Evolutionary conservation across 2,329 filamentous ascomycete genomes (phyloP), one percentile per base, ranked within the genome.

Genomic region (Cladorrhinum sp.): DNA sequence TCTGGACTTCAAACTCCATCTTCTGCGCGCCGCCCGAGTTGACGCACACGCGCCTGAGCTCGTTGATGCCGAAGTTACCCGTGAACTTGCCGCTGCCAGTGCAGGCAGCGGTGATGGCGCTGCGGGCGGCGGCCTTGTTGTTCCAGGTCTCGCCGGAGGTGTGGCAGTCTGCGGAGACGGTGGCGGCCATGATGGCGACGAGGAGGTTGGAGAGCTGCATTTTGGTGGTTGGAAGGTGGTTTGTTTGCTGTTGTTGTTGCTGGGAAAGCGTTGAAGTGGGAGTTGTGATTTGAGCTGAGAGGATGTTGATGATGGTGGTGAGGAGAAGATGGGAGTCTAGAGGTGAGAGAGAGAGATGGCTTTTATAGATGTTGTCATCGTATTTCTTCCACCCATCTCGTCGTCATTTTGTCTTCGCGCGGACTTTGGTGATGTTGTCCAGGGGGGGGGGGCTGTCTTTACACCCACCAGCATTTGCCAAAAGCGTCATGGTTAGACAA

Each of bases 151-250:
- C 50, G 50, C 50, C 50, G 9, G 50, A 52, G 16, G 7, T 29
- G 50, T 52, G 50, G 50, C 50, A 52, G 25, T 4, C 22, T 13
- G 50, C 50, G 12, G 50, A 52, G 25, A 20, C 25, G 50, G 50
- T 36, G 50, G 50, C 50, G 50, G 50, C 50, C 50, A 52, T 52
- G 27, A 52, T 22, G 50, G 50, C 50, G 50, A 52, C 6, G 50
- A 52, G 25, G 50, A 52, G 50, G 50, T 52, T 52, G 50, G 50
- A 36, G 50, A 52, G 50, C 50, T 52, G 50, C 50, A 52, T 52
- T 36, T 52, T 52, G 50, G 50, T 13, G 24, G 50, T 52, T 20
- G 45, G 24, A 24, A n/a, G 24, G 24, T 52, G 50, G 50, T n/a
- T n/a, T n/a, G n/a, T n/a, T n/a, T n/a, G n/a, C n/a, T n/a, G n/a